Percentiles rank a stretch among this genome's conserved stretches.
Conservation (phyloP, 208 protist species). For the Leishmania aethiopica region DNA sequence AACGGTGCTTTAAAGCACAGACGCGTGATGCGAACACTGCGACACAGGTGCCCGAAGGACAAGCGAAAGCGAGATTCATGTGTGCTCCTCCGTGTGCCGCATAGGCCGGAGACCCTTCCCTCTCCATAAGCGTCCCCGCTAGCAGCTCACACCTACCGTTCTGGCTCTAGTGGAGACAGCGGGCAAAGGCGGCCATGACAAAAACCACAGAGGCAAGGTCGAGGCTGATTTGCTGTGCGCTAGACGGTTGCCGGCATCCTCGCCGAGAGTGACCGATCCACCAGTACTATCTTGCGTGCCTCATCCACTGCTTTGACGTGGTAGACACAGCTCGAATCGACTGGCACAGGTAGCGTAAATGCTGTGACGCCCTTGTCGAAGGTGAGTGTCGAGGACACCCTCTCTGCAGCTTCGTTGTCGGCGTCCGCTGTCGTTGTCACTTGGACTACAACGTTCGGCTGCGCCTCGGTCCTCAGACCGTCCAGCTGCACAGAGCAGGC, state of each 20-base stretch:
- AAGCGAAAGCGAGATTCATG: background rate
- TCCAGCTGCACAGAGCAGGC: constrained; percentile 42
- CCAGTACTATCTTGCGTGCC: constrained; percentile 44
- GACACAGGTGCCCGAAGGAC: background rate
- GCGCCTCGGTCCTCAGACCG: constrained; percentile 40
- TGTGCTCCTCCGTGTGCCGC: no score
- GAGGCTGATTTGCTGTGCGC: background rate
- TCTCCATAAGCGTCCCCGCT: background rate
- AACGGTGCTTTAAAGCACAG: background rate
- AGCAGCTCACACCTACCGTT: background rate
- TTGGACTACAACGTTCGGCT: constrained; percentile 51
- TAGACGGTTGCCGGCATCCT: background rate
- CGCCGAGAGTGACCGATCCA: constrained; percentile 44
- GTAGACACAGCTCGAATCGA: constrained; percentile 25
- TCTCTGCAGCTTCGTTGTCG: background rate
- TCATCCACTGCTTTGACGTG: constrained; percentile 65
- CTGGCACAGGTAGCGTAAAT: constrained; percentile 46
- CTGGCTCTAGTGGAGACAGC: no score
- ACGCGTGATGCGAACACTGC: background rate
- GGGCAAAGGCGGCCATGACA: background rate
- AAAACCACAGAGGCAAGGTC: background rate
- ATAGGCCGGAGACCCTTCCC: no score
- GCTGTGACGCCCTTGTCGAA: constrained; percentile 58
- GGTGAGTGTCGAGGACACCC: constrained; percentile 49
- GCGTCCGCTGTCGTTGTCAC: constrained; percentile 25